phyloP scores from a whole-genome alignment of 139 green algal species.

The Haematococcus sp. region DNA sequence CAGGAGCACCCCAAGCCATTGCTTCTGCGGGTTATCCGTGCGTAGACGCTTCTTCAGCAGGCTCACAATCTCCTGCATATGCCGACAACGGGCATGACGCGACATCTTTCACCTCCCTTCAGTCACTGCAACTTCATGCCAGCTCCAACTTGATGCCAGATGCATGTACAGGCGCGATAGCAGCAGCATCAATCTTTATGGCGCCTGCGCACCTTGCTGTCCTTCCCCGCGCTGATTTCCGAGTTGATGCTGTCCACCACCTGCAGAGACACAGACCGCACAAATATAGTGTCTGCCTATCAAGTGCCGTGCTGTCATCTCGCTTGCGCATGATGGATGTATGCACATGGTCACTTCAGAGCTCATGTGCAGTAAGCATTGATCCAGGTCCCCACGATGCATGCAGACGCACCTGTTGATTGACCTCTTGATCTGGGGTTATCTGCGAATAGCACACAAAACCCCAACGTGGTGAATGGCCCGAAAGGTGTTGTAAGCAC shows the following conservation, averaged over 20 bases:
- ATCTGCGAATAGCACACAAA: no score
- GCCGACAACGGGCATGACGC: background rate
- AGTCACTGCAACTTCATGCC: background rate
- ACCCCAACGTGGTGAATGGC: no score
- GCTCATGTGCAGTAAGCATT: background rate
- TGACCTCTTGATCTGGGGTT: conserved; percentile 27
- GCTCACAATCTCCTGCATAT: conserved; percentile 38
- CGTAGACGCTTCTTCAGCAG: conserved; percentile 48
- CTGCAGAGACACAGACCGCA: conserved; percentile 12
- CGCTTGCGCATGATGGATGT: background rate
- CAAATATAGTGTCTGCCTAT: background rate
- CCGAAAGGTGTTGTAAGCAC: no score
- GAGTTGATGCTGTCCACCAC: conserved; percentile 45
- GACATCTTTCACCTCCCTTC: no score
- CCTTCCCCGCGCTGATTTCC: conserved; percentile 29
- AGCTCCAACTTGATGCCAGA: no score
- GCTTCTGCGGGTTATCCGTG: conserved; percentile 64
- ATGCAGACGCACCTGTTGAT: conserved; percentile 21
- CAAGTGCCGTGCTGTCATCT: background rate
- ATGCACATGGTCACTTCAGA: background rate
- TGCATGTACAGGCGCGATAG: no score
- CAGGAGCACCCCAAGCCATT: conserved; percentile 54
- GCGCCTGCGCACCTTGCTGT: conserved; percentile 28
- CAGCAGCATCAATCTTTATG: no score
- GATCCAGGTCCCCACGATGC: no score